Percentiles rank a stretch among this genome's conserved stretches.
phyloP scores from a whole-genome alignment of 805 yeast genomes.

The Metschnikowia corniflorae region DNA sequence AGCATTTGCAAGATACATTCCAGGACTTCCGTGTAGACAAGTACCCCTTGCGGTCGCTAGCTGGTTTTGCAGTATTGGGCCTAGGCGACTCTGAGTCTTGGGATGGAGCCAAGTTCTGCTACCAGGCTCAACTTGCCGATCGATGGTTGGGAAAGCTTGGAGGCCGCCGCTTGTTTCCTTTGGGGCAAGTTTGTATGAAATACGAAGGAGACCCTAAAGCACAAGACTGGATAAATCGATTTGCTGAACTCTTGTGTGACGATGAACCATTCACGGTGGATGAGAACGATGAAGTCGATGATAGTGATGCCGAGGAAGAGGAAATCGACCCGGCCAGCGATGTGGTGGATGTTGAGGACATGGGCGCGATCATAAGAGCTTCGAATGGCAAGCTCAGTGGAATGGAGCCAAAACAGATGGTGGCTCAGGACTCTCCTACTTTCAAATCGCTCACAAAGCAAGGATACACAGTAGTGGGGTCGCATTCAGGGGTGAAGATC shows the following conservation, averaged over 20 bases:
- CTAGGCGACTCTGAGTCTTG: constrained; percentile 86
- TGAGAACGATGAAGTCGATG: constrained; percentile 52
- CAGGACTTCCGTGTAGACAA: constrained; percentile 85
- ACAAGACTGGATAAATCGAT: constrained; percentile 61
- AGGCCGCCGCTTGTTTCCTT: constrained; percentile 78
- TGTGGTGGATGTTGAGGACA: constrained; percentile 82
- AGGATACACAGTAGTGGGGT: constrained; percentile 89
- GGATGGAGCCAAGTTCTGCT: constrained; percentile 73
- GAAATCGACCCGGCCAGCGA: constrained; percentile 32
- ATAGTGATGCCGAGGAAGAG: constrained; percentile 48
- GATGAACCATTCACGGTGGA: constrained; percentile 60
- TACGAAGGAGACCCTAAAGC: constrained; percentile 57
- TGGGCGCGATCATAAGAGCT: constrained; percentile 59
- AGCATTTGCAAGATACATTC: constrained; percentile 72
- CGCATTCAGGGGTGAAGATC: constrained; percentile 92
- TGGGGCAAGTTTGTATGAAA: constrained; percentile 82
- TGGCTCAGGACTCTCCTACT: constrained; percentile 84
- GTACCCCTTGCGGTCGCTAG: constrained; percentile 62
- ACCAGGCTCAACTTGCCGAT: constrained; percentile 76
- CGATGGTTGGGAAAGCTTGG: constrained; percentile 76
- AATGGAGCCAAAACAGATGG: constrained; percentile 66
- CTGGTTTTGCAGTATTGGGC: constrained; percentile 84
- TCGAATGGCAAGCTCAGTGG: constrained; percentile 21
- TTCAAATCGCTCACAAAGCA: constrained; percentile 85
- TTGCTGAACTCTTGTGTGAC: constrained; percentile 62